phyloP scores from a whole-genome alignment of 129 eudicot species.

The Helichrysum umbraculigerum region DNA sequence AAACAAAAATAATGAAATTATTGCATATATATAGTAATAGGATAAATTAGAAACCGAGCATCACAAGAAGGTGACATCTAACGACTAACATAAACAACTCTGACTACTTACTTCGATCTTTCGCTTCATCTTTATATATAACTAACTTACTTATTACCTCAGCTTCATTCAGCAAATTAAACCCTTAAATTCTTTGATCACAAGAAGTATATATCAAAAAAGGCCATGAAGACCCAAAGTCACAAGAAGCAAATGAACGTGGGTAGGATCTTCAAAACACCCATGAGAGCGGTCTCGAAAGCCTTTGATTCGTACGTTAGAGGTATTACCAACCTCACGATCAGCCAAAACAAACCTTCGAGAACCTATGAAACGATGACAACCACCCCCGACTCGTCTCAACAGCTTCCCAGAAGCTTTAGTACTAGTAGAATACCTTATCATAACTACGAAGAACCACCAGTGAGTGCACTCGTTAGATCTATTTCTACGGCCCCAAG shows the following conservation, averaged over 20 bases:
- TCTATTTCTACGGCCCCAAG: constrained; percentile 7
- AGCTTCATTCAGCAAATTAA: background rate
- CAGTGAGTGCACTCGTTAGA: constrained; percentile 21
- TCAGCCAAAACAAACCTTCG: constrained; percentile 4
- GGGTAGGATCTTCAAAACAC: constrained; percentile 23
- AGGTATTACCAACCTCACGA: constrained; percentile 21
- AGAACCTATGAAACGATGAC: background rate
- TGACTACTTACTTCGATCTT: no score
- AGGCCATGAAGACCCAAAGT: background rate
- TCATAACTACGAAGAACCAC: constrained; percentile 6
- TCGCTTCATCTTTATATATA: no score
- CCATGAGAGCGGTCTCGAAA: constrained; percentile 22
- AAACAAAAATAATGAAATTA: no score
- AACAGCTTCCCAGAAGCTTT: constrained; percentile 19
- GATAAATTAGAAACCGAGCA: background rate
- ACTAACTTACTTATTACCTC: background rate
- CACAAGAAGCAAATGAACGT: background rate
- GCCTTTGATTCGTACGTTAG: constrained; percentile 19
- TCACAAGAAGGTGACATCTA: background rate
- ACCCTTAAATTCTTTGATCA: background rate
- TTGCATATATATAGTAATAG: no score
- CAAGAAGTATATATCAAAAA: background rate
- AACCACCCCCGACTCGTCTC: background rate
- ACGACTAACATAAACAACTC: no score
- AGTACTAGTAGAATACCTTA: constrained; percentile 6